phyloP scores from a whole-genome alignment of 2,329 filamentous ascomycete species.

The Diaporthe sp. region DNA sequence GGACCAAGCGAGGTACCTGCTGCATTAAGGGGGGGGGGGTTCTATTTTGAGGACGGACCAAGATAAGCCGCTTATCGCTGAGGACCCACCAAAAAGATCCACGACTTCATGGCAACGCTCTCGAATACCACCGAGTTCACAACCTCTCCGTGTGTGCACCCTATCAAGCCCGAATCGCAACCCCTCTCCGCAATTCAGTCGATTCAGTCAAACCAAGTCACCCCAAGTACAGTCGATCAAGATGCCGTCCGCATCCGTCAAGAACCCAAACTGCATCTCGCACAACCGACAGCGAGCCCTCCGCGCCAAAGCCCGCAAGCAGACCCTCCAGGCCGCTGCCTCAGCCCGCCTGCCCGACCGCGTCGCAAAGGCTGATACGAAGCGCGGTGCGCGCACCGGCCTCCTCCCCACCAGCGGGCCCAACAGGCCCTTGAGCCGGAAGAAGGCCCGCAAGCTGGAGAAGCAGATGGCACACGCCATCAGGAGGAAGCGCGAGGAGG shows the following conservation, averaged over 20 bases:
- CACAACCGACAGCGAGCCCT: slow-evolving; percentile 62
- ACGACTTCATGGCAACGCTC: not conserved
- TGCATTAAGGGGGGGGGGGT: too few relatives aligned
- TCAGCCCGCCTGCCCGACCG: slow-evolving; percentile 38
- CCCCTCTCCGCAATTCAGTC: too few relatives aligned
- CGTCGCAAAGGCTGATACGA: slow-evolving; percentile 49
- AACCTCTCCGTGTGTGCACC: too few relatives aligned
- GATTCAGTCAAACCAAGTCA: not conserved
- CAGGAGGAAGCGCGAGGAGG: slow-evolving; percentile 61
- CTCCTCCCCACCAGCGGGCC: slow-evolving; percentile 67
- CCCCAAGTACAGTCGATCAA: slow-evolving; percentile 26
- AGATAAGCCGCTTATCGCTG: slow-evolving; percentile 21
- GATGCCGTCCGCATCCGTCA: slow-evolving; percentile 67
- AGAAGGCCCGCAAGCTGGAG: slow-evolving; percentile 67
- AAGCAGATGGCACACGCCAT: slow-evolving; percentile 63
- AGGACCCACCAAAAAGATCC: slow-evolving; percentile 26
- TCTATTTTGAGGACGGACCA: too few relatives aligned
- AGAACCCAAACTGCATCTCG: slow-evolving; percentile 67
- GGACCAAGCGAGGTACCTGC: not conserved
- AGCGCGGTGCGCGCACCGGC: slow-evolving; percentile 62
- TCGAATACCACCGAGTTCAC: not conserved
- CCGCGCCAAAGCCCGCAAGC: slow-evolving; percentile 56
- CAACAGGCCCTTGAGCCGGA: slow-evolving; percentile 59
- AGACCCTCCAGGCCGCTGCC: slow-evolving; percentile 53
- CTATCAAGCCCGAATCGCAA: not conserved